Evolutionary conservation across 208 protist genomes (phyloP), one percentile per base, ranked within the genome.

Genomic region (Leishmania martiniquensis): DNA sequence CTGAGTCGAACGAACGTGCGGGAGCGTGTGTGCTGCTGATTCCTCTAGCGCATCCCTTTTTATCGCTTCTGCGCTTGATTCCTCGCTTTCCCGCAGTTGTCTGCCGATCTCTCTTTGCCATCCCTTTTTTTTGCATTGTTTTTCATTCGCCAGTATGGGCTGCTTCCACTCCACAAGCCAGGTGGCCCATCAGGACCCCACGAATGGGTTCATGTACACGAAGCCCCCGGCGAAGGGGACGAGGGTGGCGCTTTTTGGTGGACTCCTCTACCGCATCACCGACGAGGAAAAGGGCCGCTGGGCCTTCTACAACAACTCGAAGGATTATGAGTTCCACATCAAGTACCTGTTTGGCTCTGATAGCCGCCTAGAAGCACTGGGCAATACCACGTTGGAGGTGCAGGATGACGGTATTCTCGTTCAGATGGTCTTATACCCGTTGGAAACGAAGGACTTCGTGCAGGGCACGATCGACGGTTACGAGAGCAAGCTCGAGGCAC

Each of bases 241-340:
- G 22, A 82, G 86, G 51, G 73, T 90, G 69, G 79, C 79, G 25
- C 89, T 96, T 69, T 96, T 94, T 76, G 90, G 90, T 49, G 92
- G 92, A 29, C 85, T 96, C 4, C 85, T 96, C 55, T 92, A 92
- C 78, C 90, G 92, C 73, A 86, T 91, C 67, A 76, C 86, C 42
- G 85, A 94, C 65, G 75, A 83, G 59, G 39, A 75, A 22, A 76
- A 65, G 51, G 75, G 85, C 32, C 70, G 83, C 45, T 89, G 83
- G 86, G 85, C 81, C 32, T 94, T 96, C 77, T 93, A 85, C 86
- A 94, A 88, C 84, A 93, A 94, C 85, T 87, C 86, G 0, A 90
- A 85, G 69, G 92, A 96, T 73, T 96, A 96, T 73, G 87, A 96
- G 72, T 96, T 96, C 75, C 92, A 92, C 70, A 86, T 96, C 55